Evolutionary conservation across 2,329 filamentous ascomycete genomes (phyloP).

Genomic region (Fusarium penzigii): DNA sequence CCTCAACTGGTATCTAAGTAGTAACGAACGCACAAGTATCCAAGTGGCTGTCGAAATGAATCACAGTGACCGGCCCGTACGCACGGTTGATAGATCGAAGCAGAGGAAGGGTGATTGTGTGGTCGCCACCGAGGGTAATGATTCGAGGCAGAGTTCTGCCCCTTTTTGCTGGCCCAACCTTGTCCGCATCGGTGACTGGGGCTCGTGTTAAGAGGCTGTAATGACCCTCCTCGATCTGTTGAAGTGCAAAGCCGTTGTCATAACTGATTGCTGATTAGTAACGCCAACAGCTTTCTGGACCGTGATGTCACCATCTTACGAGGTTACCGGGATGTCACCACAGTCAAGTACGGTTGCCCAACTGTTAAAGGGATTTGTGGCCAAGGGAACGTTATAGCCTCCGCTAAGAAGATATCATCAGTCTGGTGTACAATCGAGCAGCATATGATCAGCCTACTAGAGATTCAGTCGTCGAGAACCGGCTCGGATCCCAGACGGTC

Average conservation of each 20-base stretch:
- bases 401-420: slow-evolving; percentile 65
- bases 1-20: too few relatives aligned
- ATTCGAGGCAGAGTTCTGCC: slow-evolving; percentile 77
- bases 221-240: slow-evolving; percentile 85
- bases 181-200: slow-evolving; percentile 68
- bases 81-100: slow-evolving; percentile 61
- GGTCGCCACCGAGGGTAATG: slow-evolving; percentile 72
- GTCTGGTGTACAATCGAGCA: too few relatives aligned
- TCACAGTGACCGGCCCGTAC: slow-evolving; percentile 61
- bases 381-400: slow-evolving; percentile 81
- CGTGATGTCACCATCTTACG: too few relatives aligned
- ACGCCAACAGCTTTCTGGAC: too few relatives aligned
- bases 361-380: slow-evolving; percentile 77
- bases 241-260: slow-evolving; percentile 78
- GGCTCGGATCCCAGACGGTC: slow-evolving; percentile 82
- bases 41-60: slow-evolving; percentile 64
- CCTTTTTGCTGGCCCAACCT: slow-evolving; percentile 67
- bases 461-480: slow-evolving; percentile 83
- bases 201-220: slow-evolving; percentile 70
- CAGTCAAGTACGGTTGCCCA: slow-evolving; percentile 82
- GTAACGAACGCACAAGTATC: too few relatives aligned
- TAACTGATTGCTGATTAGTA: slow-evolving; percentile 52
- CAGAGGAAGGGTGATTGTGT: slow-evolving; percentile 62
- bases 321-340: slow-evolving; percentile 82
- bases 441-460: slow-evolving; percentile 63